These are phyloP conservation scores for Gaultheria prostrata DNA, from an alignment of 148 eudicot genomes.

Conservation along the genomic window DNA sequence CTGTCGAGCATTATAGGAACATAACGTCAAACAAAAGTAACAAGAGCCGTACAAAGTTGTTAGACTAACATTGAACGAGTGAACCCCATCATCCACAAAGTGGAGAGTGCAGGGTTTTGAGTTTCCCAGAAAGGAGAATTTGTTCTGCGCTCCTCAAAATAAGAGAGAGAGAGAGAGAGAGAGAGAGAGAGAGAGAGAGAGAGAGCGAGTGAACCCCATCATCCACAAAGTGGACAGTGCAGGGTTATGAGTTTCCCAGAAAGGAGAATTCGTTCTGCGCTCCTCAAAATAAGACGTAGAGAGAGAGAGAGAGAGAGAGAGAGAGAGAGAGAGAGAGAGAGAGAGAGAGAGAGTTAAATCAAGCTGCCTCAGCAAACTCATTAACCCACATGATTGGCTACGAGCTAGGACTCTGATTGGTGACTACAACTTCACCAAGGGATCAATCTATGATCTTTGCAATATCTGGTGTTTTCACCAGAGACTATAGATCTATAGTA, in stretches of 20 bases:
- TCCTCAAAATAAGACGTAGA: no score
- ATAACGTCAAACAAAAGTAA: neutral
- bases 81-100: neutral
- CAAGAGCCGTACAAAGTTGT: neutral
- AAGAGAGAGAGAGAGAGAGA: no score
- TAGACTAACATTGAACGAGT: neutral
- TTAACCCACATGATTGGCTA: neutral
- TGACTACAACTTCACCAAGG: neutral
- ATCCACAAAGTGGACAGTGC: neutral
- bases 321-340: neutral
- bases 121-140: neutral
- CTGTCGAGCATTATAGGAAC: slow-evolving; percentile 39
- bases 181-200: neutral
- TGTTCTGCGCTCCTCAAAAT: neutral
- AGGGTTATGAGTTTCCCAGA: neutral
- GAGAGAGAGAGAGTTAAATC: neutral
- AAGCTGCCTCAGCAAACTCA: slow-evolving; percentile 2
- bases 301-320: neutral
- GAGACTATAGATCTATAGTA: neutral
- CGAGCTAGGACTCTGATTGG: neutral
- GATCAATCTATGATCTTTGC: neutral
- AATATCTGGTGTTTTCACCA: no score
- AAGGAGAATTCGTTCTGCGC: neutral
- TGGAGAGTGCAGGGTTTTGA: neutral
- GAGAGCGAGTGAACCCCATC: neutral